These are phyloP conservation scores for Bretziella fagacearum DNA, from an alignment of 2,329 filamentous ascomycete genomes.

Conservation along the genomic window DNA sequence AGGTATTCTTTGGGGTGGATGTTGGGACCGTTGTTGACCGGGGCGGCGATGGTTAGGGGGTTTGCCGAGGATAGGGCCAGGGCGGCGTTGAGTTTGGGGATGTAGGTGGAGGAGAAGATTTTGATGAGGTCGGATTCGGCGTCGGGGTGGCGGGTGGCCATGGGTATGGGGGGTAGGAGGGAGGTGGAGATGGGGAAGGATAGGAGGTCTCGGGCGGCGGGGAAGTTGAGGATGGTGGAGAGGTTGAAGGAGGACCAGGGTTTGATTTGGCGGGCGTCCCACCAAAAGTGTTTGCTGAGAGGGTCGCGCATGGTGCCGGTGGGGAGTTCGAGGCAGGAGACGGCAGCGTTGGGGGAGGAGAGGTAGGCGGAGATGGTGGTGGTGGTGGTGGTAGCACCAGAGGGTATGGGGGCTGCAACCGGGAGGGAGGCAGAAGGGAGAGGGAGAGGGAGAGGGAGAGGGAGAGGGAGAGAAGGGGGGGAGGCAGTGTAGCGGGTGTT, in stretches of 20 bases:
- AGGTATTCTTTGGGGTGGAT: conserved; percentile 33
- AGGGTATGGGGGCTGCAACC: conserved; percentile 22
- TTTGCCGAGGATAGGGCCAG: conserved; percentile 56
- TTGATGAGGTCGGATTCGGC: conserved; percentile 60
- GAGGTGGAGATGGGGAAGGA: conserved; percentile 47
- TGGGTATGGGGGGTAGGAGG: conserved; percentile 41
- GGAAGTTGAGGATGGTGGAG: conserved; percentile 50
- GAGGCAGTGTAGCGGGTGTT: not conserved
- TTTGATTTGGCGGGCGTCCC: conserved; percentile 78
- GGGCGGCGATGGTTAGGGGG: conserved; percentile 37
- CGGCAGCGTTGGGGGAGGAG: conserved; percentile 61
- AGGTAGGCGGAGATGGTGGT: conserved; percentile 57
- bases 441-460: not conserved
- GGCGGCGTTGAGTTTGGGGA: conserved; percentile 73
- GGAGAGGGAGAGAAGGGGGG: not conserved
- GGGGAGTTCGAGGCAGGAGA: conserved; percentile 68
- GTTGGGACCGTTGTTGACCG: conserved; percentile 21
- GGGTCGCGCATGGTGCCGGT: conserved; percentile 44
- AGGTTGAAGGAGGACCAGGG: conserved; percentile 64
- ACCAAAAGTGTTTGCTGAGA: conserved; percentile 78
- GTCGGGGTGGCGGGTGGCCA: conserved; percentile 51
- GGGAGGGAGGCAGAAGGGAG: conserved; percentile 6
- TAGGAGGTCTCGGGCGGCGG: conserved; percentile 55
- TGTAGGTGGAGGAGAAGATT: conserved; percentile 62
- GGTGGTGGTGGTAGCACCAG: conserved; percentile 36